phyloP scores from a whole-genome alignment of 371 early-diverging fungal genomes.

The Rhizomucor pusillus region DNA sequence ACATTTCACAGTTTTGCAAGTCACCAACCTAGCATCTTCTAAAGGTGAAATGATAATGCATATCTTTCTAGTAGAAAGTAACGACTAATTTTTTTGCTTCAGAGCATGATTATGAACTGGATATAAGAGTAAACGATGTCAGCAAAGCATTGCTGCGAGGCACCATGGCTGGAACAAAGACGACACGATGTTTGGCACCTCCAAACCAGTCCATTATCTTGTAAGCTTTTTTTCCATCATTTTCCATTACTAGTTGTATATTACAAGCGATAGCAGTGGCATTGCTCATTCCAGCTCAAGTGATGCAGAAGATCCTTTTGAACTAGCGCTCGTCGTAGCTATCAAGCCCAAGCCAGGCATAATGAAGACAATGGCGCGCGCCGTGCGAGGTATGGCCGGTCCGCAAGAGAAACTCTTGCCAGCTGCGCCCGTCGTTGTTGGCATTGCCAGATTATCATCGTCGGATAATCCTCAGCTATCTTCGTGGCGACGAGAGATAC shows the following conservation, averaged over 20 bases:
- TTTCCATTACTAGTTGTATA: no score
- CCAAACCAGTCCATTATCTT: not conserved
- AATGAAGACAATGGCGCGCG: no score
- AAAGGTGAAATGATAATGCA: conserved; percentile 7
- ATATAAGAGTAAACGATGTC: conserved; percentile 12
- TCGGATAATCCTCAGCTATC: not conserved
- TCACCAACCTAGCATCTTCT: conserved; percentile 16
- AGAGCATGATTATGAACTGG: conserved; percentile 10
- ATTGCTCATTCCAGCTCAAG: not conserved
- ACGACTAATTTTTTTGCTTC: no score
- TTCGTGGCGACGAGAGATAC: not conserved
- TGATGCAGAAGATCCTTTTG: conserved; percentile 2
- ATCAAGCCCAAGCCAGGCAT: not conserved
- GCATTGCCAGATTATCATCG: conserved; percentile 4
- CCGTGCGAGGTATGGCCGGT: no score
- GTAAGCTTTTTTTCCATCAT: not conserved
- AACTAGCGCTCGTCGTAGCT: not conserved
- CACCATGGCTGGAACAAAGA: conserved; percentile 1
- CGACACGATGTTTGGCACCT: conserved; percentile 1
- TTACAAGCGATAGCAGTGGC: no score
- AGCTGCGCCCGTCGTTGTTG: conserved; percentile 5
- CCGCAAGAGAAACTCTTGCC: no score
- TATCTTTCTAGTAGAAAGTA: not conserved
- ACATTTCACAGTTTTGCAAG: conserved; percentile 10
- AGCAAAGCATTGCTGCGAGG: conserved; percentile 11